These are phyloP conservation scores for Trifolium repens DNA, from an alignment of 306 rosid genomes.

Conservation along the genomic window DNA sequence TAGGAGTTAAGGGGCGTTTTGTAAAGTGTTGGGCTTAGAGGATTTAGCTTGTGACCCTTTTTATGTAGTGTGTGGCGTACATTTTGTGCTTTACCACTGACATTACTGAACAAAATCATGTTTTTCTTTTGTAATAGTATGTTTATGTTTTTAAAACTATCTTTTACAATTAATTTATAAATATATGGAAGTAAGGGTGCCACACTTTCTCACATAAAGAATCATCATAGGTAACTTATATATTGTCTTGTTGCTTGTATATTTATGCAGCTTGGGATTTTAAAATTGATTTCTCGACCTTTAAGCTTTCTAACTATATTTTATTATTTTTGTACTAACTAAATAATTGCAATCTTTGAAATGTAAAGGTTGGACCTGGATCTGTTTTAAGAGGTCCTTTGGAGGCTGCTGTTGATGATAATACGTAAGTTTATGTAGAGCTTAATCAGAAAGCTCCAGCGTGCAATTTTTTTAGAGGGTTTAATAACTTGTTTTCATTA, in stretches of 20 bases:
- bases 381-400: constrained; percentile 88
- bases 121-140: not conserved
- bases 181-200: constrained; percentile 12
- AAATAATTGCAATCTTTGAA: constrained; percentile 44
- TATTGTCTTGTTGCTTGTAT: constrained; percentile 33
- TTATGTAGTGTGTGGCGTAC: not conserved
- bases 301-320: constrained; percentile 24
- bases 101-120: not conserved
- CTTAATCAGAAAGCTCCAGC: constrained; percentile 30
- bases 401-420: constrained; percentile 51
- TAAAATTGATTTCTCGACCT: constrained; percentile 32
- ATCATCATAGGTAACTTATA: constrained; percentile 23
- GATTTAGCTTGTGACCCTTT: constrained; percentile 2
- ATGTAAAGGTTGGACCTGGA: constrained; percentile 79
- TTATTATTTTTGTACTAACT: constrained; percentile 37
- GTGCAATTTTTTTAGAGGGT: constrained; percentile 2
- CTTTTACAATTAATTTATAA: not conserved
- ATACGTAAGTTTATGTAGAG: constrained; percentile 58
- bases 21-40: not conserved
- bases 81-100: not conserved
- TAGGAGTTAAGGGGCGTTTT: not conserved
- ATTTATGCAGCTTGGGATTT: constrained; percentile 26
- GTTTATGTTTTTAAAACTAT: not conserved
- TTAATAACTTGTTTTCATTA: constrained; percentile 30
- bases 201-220: constrained; percentile 1